phyloP scores from a whole-genome alignment of 768 basidiomycete species.

The Leccinum fibrillosum region DNA sequence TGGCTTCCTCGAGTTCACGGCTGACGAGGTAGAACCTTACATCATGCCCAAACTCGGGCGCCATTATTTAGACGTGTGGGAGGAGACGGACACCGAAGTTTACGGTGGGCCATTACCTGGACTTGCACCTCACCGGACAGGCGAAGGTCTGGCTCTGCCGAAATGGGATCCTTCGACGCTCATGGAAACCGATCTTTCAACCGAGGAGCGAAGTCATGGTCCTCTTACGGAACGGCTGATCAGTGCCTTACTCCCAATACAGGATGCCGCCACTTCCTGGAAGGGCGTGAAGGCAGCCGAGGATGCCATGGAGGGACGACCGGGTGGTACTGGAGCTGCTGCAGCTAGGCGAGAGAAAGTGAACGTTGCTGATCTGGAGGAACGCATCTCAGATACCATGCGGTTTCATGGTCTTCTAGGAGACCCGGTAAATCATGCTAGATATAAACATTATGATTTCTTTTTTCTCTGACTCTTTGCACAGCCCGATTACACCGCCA shows the following conservation, averaged over 20 bases:
- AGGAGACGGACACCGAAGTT: slow-evolving; percentile 76
- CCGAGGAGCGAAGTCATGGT: slow-evolving; percentile 81
- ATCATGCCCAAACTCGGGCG: slow-evolving; percentile 79
- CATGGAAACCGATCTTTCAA: slow-evolving; percentile 61
- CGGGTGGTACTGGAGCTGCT: slow-evolving; percentile 75
- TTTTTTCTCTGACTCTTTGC: slow-evolving; percentile 21
- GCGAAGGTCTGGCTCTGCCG: slow-evolving; percentile 41
- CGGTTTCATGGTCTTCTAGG: slow-evolving; percentile 70
- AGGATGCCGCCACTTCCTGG: slow-evolving; percentile 56
- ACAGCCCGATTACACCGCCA: slow-evolving; percentile 70
- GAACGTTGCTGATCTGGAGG: slow-evolving; percentile 78
- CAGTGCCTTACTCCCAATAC: slow-evolving; percentile 68
- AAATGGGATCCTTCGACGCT: slow-evolving; percentile 86
- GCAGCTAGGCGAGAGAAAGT: slow-evolving; percentile 71
- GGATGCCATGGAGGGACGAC: slow-evolving; percentile 81
- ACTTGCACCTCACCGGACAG: slow-evolving; percentile 37
- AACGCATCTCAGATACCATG: slow-evolving; percentile 71
- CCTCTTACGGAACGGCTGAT: slow-evolving; percentile 84
- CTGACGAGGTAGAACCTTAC: slow-evolving; percentile 88
- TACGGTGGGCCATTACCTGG: slow-evolving; percentile 42
- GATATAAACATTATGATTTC: slow-evolving; percentile 2
- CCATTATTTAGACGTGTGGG: slow-evolving; percentile 92
- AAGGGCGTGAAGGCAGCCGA: slow-evolving; percentile 81
- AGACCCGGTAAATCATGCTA: slow-evolving; percentile 54
- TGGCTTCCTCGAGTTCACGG: slow-evolving; percentile 86